Conservation (phyloP, 1,284 basidiomycete species). For the Veloboletus limbatus region DNA sequence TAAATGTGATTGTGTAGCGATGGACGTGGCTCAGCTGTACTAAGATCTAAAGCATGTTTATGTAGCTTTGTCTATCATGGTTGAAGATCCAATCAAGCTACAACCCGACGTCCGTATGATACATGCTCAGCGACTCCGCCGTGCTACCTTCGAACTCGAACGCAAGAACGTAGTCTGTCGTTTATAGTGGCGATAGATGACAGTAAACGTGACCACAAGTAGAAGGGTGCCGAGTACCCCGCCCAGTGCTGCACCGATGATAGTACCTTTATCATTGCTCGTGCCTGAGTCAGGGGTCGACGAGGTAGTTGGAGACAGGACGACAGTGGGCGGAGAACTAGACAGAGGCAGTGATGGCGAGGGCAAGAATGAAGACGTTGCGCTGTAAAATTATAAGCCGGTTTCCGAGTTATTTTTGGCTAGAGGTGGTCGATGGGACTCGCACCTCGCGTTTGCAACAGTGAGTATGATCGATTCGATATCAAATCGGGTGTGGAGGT, state of each 20-base stretch:
- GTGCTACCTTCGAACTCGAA: not conserved
- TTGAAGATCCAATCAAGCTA: no score
- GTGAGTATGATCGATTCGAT: conserved; percentile 42
- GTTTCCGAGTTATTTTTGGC: not conserved
- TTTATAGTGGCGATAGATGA: conserved; percentile 8
- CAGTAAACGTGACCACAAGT: conserved; percentile 3
- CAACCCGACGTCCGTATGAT: not conserved
- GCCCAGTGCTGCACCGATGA: conserved; percentile 17
- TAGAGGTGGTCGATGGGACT: conserved; percentile 2
- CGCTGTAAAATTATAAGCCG: conserved; percentile 20
- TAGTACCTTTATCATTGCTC: conserved; percentile 5
- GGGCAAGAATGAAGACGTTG: conserved; percentile 41
- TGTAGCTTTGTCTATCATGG: no score
- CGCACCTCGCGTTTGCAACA: conserved; percentile 41
- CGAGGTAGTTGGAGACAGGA: conserved; percentile 22
- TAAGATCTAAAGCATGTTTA: no score
- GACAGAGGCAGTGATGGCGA: conserved; percentile 40
- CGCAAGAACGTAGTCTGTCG: not conserved
- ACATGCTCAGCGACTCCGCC: not conserved
- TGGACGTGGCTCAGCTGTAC: no score
- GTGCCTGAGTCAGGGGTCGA: conserved; percentile 1
- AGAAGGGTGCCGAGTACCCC: conserved; percentile 13
- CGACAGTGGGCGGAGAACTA: conserved; percentile 35
- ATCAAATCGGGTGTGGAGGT: conserved; percentile 35
- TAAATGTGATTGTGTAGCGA: not conserved